phyloP scores from a whole-genome alignment of 1,139 yeast genomes.

The Debaryomyces sp. region DNA sequence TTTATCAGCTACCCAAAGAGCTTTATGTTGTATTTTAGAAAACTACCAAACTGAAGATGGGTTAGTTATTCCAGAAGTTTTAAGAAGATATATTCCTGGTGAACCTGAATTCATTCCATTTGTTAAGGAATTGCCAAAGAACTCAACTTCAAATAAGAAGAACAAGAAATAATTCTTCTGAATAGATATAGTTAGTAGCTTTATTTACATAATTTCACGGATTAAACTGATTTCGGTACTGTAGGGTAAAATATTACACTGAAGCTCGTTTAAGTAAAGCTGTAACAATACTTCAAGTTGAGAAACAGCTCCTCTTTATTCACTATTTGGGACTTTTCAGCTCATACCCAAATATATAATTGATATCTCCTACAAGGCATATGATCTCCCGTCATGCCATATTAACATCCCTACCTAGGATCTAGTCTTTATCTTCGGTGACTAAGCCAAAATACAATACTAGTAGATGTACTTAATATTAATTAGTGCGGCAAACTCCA shows the following conservation, averaged over 20 bases:
- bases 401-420: no score
- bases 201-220: neutral
- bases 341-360: no score
- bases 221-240: neutral
- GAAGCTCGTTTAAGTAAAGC: no score
- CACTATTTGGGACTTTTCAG: no score
- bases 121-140: slow-evolving; percentile 90
- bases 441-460: no score
- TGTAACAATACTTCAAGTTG: no score
- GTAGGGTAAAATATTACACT: no score
- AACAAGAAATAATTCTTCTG: slow-evolving; percentile 23
- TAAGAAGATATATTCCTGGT: slow-evolving; percentile 95
- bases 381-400: no score
- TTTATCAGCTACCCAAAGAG: slow-evolving; percentile 96
- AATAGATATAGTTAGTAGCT: slow-evolving; percentile 1
- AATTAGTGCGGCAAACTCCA: neutral
- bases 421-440: no score
- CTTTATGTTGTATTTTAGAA: slow-evolving; percentile 94
- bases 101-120: slow-evolving; percentile 96
- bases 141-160: slow-evolving; percentile 83
- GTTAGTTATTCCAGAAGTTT: slow-evolving; percentile 87
- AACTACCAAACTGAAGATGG: slow-evolving; percentile 98
- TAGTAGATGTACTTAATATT: no score
- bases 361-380: no score
- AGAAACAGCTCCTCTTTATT: no score